Conservation (phyloP, 345 rosid species). For the Citropsis articulata region DNA sequence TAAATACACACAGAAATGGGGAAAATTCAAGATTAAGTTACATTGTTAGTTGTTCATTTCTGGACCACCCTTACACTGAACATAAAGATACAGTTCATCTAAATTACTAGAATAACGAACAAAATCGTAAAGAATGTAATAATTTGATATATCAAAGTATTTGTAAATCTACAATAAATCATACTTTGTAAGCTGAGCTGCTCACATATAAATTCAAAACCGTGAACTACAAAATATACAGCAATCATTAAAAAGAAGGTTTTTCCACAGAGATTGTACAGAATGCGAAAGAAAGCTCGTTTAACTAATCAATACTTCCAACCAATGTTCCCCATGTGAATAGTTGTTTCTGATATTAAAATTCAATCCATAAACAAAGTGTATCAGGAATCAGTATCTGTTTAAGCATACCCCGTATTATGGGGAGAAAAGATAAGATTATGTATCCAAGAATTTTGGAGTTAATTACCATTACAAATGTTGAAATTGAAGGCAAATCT, state of each 20-base stretch:
- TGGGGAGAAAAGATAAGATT: not conserved
- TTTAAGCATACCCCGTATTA: not conserved
- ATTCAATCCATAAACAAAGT: not conserved
- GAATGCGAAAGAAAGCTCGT: not conserved
- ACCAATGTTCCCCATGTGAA: not conserved
- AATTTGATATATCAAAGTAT: not conserved
- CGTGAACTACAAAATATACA: not conserved
- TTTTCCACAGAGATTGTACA: not conserved
- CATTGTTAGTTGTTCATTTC: too few relatives aligned
- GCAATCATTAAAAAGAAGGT: not conserved
- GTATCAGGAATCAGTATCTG: not conserved
- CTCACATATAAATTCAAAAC: not conserved
- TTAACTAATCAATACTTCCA: not conserved
- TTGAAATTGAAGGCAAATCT: not conserved
- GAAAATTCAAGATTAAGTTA: not conserved
- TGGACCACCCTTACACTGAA: too few relatives aligned
- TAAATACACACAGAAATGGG: too few relatives aligned
- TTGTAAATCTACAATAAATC: too few relatives aligned
- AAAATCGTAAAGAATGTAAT: not conserved
- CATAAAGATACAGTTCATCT: not conserved
- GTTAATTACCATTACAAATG: not conserved
- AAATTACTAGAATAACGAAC: not conserved
- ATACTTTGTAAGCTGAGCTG: not conserved
- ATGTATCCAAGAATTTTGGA: not conserved
- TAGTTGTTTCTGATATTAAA: not conserved